Evolutionary conservation across 78 protist genomes (phyloP).

Genomic region (Guillardia theta): DNA sequence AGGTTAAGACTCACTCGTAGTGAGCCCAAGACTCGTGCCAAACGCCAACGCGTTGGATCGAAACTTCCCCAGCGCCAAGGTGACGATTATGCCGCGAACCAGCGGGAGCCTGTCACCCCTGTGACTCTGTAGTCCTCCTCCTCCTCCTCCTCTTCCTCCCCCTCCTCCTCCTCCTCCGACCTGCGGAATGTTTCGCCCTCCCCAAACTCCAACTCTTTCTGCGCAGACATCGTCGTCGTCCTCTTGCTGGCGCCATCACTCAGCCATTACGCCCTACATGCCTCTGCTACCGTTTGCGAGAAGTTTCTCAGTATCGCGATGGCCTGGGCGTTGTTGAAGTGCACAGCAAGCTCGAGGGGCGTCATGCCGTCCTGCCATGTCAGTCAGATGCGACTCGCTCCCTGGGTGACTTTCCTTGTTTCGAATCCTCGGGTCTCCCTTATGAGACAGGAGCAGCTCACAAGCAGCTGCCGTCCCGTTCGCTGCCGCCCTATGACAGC

Average conservation of each 20-base stretch:
- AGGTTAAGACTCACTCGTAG: too few relatives aligned
- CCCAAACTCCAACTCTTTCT: not conserved
- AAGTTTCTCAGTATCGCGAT: not conserved
- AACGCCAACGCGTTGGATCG: not conserved
- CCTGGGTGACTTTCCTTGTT: not conserved
- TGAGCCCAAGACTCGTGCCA: not conserved
- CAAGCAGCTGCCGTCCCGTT: not conserved
- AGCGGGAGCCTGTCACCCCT: not conserved
- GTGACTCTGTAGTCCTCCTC: not conserved
- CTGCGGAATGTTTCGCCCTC: not conserved
- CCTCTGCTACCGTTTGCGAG: not conserved
- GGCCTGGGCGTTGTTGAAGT: conserved; percentile 3
- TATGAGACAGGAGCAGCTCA: not conserved
- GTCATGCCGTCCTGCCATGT: conserved; percentile 6
- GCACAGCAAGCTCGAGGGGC: not conserved
- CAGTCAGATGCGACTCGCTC: not conserved
- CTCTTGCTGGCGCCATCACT: too few relatives aligned
- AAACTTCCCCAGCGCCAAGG: not conserved
- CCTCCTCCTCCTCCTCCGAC: not conserved
- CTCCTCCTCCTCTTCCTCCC: not conserved
- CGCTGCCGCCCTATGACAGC: not conserved
- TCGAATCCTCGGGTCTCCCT: not conserved
- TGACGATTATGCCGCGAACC: not conserved
- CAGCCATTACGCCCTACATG: not conserved
- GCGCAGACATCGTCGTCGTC: not conserved